Evolutionary conservation across 108 stramenopile genomes (phyloP), one percentile per base, ranked within the genome.

Genomic region (Pseudonitzschia pungens): DNA sequence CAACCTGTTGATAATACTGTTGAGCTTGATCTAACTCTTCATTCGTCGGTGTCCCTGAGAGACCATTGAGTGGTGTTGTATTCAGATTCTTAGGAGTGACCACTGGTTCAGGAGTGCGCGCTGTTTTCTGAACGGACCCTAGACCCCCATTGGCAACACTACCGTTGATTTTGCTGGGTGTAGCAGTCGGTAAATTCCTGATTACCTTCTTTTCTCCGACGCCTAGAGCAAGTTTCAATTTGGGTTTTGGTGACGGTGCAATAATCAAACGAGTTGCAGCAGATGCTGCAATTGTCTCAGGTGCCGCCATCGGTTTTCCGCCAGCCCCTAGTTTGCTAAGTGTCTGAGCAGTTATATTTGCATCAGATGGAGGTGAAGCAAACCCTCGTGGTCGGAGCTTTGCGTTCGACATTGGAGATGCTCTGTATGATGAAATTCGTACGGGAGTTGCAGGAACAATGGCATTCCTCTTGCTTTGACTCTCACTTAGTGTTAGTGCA

Each of bases 341-440:
- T 16, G 66, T 43, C 45, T 67, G 66, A 27, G 66, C 22, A 22
- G 12, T 67, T 1, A 14, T 26, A n/a, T 22, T 51, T 24, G 70
- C 27, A 4, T 67, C 66, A 0, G 71, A 60, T 54, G 76, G 65
- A 76, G 65, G 77, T 54, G 65, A 81, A 65, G 86, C 80, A 73
- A 89, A 91, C 24, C 93, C 93, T 42, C 90, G 79, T 29, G 93
- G 93, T 20, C 90, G 86, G 71, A 94, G 87, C 76, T 85, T 87
- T 11, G 83, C 85, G 20, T 68, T 71, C 29, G 91, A 94, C 56
- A 77, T 73, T 6, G 93, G 88, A 27, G 86, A 74, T 41, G 88
- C 80, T 45, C 77, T 70, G 42, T 76, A 79, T 1, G 77, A 27
- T 12, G 66, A 65, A 32, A 55, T 50, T 55, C 70, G 33, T n/a